Conservation (phyloP, 2,329 filamentous ascomycete species). For the Aphanoascus verrucosus region DNA sequence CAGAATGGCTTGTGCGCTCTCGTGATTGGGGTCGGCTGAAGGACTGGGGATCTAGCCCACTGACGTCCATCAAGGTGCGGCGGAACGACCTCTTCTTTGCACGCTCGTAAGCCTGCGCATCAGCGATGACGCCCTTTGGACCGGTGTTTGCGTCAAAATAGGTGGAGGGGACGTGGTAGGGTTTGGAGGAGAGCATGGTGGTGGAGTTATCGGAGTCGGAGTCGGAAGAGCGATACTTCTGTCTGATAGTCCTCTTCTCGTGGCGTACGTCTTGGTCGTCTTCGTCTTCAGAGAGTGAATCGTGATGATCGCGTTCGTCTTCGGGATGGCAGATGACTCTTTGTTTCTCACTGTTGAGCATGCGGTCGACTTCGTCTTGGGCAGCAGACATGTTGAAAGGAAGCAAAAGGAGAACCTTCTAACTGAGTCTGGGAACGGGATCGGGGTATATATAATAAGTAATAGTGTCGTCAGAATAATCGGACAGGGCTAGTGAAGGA, state of each 20-base stretch:
- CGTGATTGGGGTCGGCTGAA: not conserved
- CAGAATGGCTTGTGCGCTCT: not conserved
- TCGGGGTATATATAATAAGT: constrained; percentile 1
- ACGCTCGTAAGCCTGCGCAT: constrained; percentile 41
- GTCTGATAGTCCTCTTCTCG: not conserved
- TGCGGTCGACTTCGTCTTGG: constrained; percentile 39
- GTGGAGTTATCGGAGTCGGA: constrained; percentile 22
- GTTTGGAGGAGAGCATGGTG: constrained; percentile 32
- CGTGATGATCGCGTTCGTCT: constrained; percentile 25
- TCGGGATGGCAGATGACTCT: constrained; percentile 33
- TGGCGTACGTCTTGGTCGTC: not conserved
- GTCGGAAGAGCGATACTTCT: constrained; percentile 16
- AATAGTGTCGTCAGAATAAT: not conserved
- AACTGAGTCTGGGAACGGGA: not conserved
- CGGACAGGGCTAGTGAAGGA: not conserved
- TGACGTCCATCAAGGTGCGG: constrained; percentile 30
- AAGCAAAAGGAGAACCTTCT: not conserved
- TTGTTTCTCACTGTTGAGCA: constrained; percentile 31
- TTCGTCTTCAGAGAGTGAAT: constrained; percentile 12
- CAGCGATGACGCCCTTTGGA: constrained; percentile 43
- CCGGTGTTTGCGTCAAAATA: constrained; percentile 42
- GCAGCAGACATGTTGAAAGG: constrained; percentile 21
- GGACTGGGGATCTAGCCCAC: constrained; percentile 23
- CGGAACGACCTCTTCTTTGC: constrained; percentile 40
- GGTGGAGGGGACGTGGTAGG: constrained; percentile 37